Conservation (phyloP, 169 alveolate species). For the Cryptosporidium tyzzeri region DNA sequence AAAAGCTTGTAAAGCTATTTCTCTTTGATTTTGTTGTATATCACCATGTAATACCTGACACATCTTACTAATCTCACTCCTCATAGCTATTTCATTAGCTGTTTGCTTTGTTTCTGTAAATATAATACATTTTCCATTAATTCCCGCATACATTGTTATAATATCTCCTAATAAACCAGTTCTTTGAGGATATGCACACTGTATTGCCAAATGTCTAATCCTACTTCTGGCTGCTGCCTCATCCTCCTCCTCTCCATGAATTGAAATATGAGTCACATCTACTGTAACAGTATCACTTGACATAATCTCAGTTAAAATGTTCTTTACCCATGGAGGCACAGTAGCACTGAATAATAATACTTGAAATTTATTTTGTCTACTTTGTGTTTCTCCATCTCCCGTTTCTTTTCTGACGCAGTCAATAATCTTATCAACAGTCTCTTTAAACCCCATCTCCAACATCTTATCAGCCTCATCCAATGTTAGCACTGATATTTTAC, state of each 20-base stretch:
- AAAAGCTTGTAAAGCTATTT: conserved; percentile 87
- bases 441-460: conserved; percentile 88
- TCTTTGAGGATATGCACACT: conserved; percentile 86
- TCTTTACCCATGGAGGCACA: conserved; percentile 90
- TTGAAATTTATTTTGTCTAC: conserved; percentile 78
- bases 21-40: conserved; percentile 90
- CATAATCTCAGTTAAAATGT: conserved; percentile 82
- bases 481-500: conserved; percentile 73
- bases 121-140: conserved; percentile 82
- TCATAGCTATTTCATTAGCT: conserved; percentile 87
- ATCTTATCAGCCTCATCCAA: conserved; percentile 91
- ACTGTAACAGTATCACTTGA: conserved; percentile 65
- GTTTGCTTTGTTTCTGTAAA: conserved; percentile 91
- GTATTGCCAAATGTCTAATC: conserved; percentile 88
- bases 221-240: conserved; percentile 86
- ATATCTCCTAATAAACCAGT: conserved; percentile 88
- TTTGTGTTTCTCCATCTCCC: conserved; percentile 37
- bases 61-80: conserved; percentile 83
- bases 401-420: conserved; percentile 77
- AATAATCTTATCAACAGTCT: conserved; percentile 88
- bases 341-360: conserved; percentile 92
- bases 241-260: conserved; percentile 85
- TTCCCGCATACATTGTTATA: conserved; percentile 85
- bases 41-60: conserved; percentile 92
- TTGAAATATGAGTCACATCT: conserved; percentile 80